Evolutionary conservation across 257 asterid genomes (phyloP), one percentile per base, ranked within the genome.

Genomic region (Linaria vulgaris): DNA sequence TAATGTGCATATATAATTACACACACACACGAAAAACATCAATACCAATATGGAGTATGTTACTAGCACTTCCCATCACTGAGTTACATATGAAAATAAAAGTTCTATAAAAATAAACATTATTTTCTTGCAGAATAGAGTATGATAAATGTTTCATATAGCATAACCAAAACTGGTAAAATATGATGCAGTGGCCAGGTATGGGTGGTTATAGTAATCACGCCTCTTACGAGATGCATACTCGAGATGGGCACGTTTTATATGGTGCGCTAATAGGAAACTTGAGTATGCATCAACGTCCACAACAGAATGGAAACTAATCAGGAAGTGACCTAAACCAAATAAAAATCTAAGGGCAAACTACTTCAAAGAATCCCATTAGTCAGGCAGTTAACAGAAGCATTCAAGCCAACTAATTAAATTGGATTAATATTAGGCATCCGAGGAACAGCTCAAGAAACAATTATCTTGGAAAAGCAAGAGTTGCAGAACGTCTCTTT

Each of bases 361-460:
- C 31, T 34, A 63, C 22, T 34, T 63, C 6, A 24, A 25, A 16
- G 9, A 19, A 52, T 31, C 23, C 62, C 31, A 64, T 15, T 19
- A 30, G 59, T 21, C 53, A 47, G 24, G 53, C 53, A 17, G 20
- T 16, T 15, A 5, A 14, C 53, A 4, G 53, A 47, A n/a, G 8
- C 53, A 15, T 30, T 25, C 63, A 69, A 12, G 61, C 43, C 1
- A 54, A 69, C 24, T 9, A 47, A 27, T 6, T 11, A n/a, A n/a
- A 17, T 11, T 14, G 43, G 51, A 25, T 25, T 37, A 48, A 56
- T 53, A 38, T 19, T 12, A 50, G 38, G 24, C 38, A 10, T 45
- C 56, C 51, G 49, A 37, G 19, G 38, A 23, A 6, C 34, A 25
- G 52, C 46, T 21, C 34, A 56, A 17, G 3, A 31, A 46, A 59